Conservation (phyloP, 768 basidiomycete genomes). For the Boletus reticulatus region DNA sequence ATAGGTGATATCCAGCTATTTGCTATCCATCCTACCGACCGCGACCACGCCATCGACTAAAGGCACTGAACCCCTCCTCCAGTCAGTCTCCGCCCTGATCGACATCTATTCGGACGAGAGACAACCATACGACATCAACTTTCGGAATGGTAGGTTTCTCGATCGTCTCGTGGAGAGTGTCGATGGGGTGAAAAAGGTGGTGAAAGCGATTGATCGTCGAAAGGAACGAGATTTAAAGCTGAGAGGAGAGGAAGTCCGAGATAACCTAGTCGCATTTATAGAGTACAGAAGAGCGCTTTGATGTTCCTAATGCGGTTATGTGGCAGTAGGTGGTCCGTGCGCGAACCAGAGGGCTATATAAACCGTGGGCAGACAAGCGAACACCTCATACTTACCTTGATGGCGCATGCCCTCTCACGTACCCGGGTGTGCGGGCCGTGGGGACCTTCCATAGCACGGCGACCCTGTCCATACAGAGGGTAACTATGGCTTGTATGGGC, state of each 20-base stretch:
- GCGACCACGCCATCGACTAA: slow-evolving; percentile 36
- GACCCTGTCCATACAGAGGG: slow-evolving; percentile 67
- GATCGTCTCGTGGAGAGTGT: slow-evolving; percentile 55
- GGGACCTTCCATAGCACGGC: slow-evolving; percentile 66
- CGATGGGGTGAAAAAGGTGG: slow-evolving; percentile 59
- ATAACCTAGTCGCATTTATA: slow-evolving; percentile 75
- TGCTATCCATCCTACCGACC: slow-evolving; percentile 62
- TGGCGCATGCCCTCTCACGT: slow-evolving; percentile 2
- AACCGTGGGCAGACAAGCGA: neutral
- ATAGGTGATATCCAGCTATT: slow-evolving; percentile 62
- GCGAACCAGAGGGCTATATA: slow-evolving; percentile 28
- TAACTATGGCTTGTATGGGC: slow-evolving; percentile 58
- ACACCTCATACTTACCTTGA: slow-evolving; percentile 38
- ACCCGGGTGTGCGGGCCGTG: slow-evolving; percentile 49
- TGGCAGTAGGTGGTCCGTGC: slow-evolving; percentile 35
- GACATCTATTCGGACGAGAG: slow-evolving; percentile 93
- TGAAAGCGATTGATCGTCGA: slow-evolving; percentile 64
- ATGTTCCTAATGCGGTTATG: no score
- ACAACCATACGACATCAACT: slow-evolving; percentile 77
- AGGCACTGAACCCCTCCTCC: slow-evolving; percentile 69
- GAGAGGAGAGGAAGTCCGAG: slow-evolving; percentile 73
- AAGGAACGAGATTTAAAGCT: slow-evolving; percentile 61
- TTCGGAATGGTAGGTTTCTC: slow-evolving; percentile 60
- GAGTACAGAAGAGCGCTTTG: slow-evolving; percentile 62
- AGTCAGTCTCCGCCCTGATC: slow-evolving; percentile 78